Conservation (phyloP, 2,329 filamentous ascomycete species). For the Colletotrichum godetiae region DNA sequence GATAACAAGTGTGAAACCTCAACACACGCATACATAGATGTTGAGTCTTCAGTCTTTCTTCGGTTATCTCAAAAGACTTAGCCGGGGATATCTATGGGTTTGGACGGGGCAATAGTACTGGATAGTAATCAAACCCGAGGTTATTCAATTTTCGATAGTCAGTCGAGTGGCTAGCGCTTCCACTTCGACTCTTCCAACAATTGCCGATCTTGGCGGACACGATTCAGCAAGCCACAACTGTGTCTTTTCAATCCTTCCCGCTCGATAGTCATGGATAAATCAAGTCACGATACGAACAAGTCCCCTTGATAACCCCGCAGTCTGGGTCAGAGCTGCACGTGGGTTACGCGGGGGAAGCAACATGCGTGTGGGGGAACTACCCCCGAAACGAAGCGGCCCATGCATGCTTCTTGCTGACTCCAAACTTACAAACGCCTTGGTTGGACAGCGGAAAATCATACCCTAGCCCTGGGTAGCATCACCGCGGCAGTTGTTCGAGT, state of each 20-base stretch:
- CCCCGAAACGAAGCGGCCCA: neutral
- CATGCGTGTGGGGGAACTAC: neutral
- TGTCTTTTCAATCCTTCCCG: neutral
- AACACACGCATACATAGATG: neutral
- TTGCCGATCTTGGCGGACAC: conserved; percentile 36
- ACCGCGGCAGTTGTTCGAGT: neutral
- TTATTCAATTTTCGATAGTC: neutral
- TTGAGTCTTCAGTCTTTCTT: neutral
- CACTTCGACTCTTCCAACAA: conserved; percentile 33
- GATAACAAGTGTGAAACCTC: neutral
- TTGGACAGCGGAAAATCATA: conserved; percentile 17
- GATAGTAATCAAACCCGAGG: neutral
- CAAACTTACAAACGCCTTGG: conserved; percentile 7
- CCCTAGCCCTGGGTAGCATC: neutral
- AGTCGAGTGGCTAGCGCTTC: neutral
- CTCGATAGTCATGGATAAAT: neutral
- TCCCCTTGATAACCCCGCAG: conserved; percentile 11
- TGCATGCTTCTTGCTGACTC: conserved; percentile 5
- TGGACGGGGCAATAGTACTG: neutral
- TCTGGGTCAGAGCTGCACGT: neutral
- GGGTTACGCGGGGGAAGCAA: conserved; percentile 23
- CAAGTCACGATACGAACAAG: neutral
- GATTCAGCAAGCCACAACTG: conserved; percentile 24
- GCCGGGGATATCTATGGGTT: neutral
- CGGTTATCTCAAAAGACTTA: neutral